phyloP scores from a whole-genome alignment of 2,329 filamentous ascomycete genomes.

The Botrytis fabae region DNA sequence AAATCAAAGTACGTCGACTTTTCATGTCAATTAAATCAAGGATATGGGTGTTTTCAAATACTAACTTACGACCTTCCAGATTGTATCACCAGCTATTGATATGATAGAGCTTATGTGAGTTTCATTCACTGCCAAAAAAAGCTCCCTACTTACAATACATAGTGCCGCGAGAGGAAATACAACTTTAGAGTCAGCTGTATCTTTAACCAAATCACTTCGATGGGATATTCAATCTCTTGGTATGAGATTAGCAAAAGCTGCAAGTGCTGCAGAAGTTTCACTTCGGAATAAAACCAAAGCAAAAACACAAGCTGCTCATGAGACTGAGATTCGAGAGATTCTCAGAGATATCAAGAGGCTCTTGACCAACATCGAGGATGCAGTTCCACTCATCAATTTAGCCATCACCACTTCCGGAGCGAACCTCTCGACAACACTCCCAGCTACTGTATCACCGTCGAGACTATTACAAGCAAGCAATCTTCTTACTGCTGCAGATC shows the following conservation, averaged over 20 bases:
- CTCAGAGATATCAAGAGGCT: constrained; percentile 74
- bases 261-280: constrained; percentile 58
- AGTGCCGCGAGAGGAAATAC: constrained; percentile 73
- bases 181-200: constrained; percentile 80
- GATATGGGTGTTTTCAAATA: neutral
- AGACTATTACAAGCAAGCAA: constrained; percentile 90
- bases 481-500: constrained; percentile 83
- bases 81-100: constrained; percentile 87
- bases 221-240: constrained; percentile 81
- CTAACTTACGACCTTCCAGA: constrained; percentile 48
- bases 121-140: constrained; percentile 36
- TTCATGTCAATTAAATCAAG: neutral
- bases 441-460: constrained; percentile 83
- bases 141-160: constrained; percentile 27
- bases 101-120: constrained; percentile 84
- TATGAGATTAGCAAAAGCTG: constrained; percentile 69
- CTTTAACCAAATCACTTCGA: constrained; percentile 78
- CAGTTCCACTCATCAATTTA: constrained; percentile 86
- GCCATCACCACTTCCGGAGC: constrained; percentile 94
- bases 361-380: constrained; percentile 79
- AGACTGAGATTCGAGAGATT: constrained; percentile 67
- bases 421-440: constrained; percentile 76
- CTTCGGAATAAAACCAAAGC: constrained; percentile 47
- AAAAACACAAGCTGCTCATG: constrained; percentile 55
- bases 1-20: constrained; percentile 66